Conservation (phyloP, 352 stramenopile species). For the Blastocystis sp. region DNA sequence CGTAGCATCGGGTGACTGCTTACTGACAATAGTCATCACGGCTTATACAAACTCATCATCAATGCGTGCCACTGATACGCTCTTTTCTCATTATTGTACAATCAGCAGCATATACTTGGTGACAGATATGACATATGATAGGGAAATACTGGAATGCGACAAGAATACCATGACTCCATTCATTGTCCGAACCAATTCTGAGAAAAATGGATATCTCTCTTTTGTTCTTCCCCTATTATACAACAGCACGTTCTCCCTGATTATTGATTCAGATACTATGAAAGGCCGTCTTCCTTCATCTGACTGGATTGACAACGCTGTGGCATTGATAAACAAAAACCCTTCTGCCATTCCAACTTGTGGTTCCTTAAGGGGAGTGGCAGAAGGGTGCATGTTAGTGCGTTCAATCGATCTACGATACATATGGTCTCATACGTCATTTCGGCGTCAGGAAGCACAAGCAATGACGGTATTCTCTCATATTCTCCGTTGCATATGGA, state of each 20-base stretch:
- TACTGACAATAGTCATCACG: background rate
- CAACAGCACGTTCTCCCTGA: background rate
- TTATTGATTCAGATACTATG: background rate
- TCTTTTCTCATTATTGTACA: background rate
- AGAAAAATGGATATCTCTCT: background rate
- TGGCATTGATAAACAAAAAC: background rate
- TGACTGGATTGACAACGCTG: background rate
- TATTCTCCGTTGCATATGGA: constrained; percentile 1
- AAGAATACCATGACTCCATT: background rate
- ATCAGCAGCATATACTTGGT: background rate
- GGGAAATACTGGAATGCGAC: background rate
- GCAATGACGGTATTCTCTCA: constrained; percentile 11
- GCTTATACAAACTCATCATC: background rate
- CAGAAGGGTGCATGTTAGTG: constrained; percentile 24
- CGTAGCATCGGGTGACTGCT: no score
- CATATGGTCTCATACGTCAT: constrained; percentile 20
- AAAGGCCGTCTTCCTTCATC: background rate
- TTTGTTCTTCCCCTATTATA: background rate
- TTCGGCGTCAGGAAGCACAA: background rate
- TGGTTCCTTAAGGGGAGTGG: background rate
- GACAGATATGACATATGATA: background rate
- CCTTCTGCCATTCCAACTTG: background rate
- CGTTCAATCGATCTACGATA: constrained; percentile 23
- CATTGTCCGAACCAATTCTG: background rate
- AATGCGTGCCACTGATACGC: background rate